Evolutionary conservation across 2,329 filamentous ascomycete species (phyloP).

Genomic region (Alternaria alternata): DNA sequence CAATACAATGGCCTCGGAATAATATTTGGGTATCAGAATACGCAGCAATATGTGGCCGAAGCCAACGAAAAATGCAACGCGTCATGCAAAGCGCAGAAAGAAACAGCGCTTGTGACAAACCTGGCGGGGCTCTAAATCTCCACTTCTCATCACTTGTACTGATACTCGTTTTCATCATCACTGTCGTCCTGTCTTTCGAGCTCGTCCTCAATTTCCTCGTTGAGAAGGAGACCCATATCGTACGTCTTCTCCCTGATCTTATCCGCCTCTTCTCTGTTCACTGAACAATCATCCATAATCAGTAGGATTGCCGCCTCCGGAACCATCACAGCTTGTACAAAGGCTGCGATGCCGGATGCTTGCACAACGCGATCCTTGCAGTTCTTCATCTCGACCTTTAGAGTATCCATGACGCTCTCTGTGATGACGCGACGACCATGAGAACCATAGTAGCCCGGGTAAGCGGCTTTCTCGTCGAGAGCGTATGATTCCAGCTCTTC

Average conservation of each 20-base stretch:
- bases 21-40: slow-evolving; percentile 1
- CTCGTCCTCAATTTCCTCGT: slow-evolving; percentile 68
- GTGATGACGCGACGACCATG: slow-evolving; percentile 76
- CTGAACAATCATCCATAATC: slow-evolving; percentile 65
- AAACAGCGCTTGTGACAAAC: background rate
- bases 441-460: slow-evolving; percentile 81
- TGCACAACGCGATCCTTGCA: slow-evolving; percentile 43
- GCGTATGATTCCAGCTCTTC: slow-evolving; percentile 39
- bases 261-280: slow-evolving; percentile 56
- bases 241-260: slow-evolving; percentile 72
- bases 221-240: slow-evolving; percentile 70
- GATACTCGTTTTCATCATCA: slow-evolving; percentile 27
- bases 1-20: background rate
- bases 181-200: slow-evolving; percentile 38
- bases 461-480: slow-evolving; percentile 28
- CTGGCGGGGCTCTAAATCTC: too few species aligned
- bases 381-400: slow-evolving; percentile 39
- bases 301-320: slow-evolving; percentile 69
- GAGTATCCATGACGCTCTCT: slow-evolving; percentile 47
- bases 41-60: background rate
- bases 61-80: background rate
- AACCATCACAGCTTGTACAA: slow-evolving; percentile 65
- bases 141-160: background rate
- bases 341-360: slow-evolving; percentile 41
- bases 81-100: background rate